Evolutionary conservation across 78 protist species (phyloP), one percentile per base, ranked within the genome.

Genomic region (Planoprotostelium fungivorum): DNA sequence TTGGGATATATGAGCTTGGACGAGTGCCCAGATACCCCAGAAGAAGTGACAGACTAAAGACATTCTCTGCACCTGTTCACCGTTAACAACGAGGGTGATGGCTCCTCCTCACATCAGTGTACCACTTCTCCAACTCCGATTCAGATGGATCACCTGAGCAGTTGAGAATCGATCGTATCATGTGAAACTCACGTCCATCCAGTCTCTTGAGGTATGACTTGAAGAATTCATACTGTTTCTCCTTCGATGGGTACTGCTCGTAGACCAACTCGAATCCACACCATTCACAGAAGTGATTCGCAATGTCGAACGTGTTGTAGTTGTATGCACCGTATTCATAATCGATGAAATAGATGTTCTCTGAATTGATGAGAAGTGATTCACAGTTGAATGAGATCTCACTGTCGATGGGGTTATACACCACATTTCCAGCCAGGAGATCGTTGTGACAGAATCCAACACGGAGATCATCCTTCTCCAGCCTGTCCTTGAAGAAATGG

Each of bases 251-350:
- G 16, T 25, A 51, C 16, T 51, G 73, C 5, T 51, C 31, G 16
- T 51, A 51, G 16, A 25, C 16, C 16, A 51, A 51, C 16, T 51
- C 73, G 16, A 51, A 51, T 25, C 73, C 73, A 51, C 73, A 92
- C 36, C 89, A 92, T 86, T 92, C 94, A 89, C 91, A 88, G 85
- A 92, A 92, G 90, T 90, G 90, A 83, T 92, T 92, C 35, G 93
- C 94, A 63, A 92, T 86, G 73, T 92, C 94, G 84, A 86, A 92
- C 9, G 93, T 91, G 37, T 92, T 85, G 37, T 36, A 92, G 36
- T 92, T 92, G 34, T 92, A 92, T 37, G 92, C 94, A 35, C 90
- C 86, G 31, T 89, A 92, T 92, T 92, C 92, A n/a, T 90, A 92
- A 89, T 89, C 91, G 29, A 89, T 89, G 35, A 87, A 92, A 87